phyloP scores from a whole-genome alignment of 768 basidiomycete species.

The Fibroporia radiculosa region DNA sequence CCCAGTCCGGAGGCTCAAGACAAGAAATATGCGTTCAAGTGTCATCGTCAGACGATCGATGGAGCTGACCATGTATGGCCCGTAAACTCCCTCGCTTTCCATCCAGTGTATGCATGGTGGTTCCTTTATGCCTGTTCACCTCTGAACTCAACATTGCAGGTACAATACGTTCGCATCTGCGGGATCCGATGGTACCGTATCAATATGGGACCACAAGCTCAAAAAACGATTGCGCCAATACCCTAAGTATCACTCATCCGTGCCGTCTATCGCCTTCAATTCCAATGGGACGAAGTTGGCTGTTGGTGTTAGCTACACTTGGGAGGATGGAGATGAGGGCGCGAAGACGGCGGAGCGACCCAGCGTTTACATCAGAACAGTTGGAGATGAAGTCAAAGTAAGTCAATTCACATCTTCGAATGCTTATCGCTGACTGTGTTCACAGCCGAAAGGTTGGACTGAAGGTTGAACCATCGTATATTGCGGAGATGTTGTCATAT shows the following conservation, averaged over 20 bases:
- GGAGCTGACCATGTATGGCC: conserved; percentile 96
- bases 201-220: conserved; percentile 95
- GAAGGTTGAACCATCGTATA: conserved; percentile 10
- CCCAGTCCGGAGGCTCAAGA: conserved; percentile 69
- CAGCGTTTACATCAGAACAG: conserved; percentile 49
- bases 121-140: too few species aligned
- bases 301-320: conserved; percentile 81
- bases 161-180: conserved; percentile 94
- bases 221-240: conserved; percentile 94
- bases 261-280: conserved; percentile 79
- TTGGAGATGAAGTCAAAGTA: conserved; percentile 78
- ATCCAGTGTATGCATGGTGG: conserved; percentile 55
- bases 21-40: conserved; percentile 95
- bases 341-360: conserved; percentile 57
- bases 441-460: conserved; percentile 23
- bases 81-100: conserved; percentile 92
- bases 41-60: conserved; percentile 84
- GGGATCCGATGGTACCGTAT: conserved; percentile 90
- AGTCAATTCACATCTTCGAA: not conserved
- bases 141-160: too few species aligned
- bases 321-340: conserved; percentile 81
- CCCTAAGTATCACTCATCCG: conserved; percentile 64
- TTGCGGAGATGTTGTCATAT: not conserved
- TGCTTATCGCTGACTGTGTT: not conserved
- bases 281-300: conserved; percentile 77